phyloP scores from a whole-genome alignment of 2,329 filamentous ascomycete species.

The Pseudocercospora macadamiae region DNA sequence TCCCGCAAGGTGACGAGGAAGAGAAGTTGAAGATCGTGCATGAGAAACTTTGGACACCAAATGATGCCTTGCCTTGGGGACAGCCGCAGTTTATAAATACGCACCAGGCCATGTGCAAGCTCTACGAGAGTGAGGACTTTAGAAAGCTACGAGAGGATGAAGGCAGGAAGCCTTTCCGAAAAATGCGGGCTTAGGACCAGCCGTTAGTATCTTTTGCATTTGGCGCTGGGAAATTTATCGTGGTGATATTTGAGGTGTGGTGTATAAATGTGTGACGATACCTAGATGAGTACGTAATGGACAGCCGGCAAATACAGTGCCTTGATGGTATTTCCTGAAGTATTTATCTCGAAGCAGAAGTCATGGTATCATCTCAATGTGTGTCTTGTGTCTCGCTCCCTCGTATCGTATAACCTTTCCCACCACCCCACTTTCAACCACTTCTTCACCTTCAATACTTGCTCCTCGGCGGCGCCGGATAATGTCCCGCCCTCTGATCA shows the following conservation, averaged over 20 bases:
- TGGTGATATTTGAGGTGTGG: neutral
- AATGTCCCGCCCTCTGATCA: constrained; percentile 9
- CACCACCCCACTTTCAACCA: neutral
- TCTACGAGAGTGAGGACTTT: constrained; percentile 26
- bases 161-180: constrained; percentile 19
- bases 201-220: neutral
- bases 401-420: neutral
- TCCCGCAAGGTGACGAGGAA: constrained; percentile 21
- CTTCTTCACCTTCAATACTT: constrained; percentile 17
- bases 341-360: neutral
- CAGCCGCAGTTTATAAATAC: constrained; percentile 21
- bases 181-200: neutral
- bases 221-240: neutral
- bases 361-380: neutral
- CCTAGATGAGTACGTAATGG: constrained; percentile 3
- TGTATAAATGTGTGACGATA: constrained; percentile 7
- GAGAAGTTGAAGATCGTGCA: constrained; percentile 27
- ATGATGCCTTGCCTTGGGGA: constrained; percentile 20
- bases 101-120: constrained; percentile 23
- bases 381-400: neutral
- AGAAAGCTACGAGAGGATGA: constrained; percentile 12
- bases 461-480: constrained; percentile 20
- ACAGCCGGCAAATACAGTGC: neutral
- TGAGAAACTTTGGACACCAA: constrained; percentile 26
- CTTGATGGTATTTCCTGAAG: neutral